Evolutionary conservation across 2,329 filamentous ascomycete species (phyloP).

Genomic region (Ascocoryne sarcoides): DNA sequence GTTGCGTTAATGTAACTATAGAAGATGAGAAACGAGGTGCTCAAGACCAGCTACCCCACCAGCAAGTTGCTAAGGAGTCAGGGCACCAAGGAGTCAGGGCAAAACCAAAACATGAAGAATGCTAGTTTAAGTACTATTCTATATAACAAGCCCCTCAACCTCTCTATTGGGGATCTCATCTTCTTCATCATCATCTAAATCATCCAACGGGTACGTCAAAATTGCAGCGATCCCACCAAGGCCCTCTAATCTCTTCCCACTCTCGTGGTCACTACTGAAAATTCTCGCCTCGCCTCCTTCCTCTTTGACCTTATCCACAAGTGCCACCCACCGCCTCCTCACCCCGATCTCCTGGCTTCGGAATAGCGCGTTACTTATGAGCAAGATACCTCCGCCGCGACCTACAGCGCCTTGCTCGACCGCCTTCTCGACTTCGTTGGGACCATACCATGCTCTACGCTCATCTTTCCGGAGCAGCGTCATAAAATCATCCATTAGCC

Average conservation of each 20-base stretch:
- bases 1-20: no score
- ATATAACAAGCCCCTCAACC: no score
- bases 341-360: conserved; percentile 69
- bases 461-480: conserved; percentile 74
- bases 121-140: no score
- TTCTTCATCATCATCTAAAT: conserved; percentile 63
- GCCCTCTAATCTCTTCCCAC: conserved; percentile 73
- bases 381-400: conserved; percentile 70
- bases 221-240: conserved; percentile 85
- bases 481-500: conserved; percentile 76
- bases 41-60: no score
- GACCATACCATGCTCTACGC: conserved; percentile 83
- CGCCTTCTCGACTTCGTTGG: conserved; percentile 70
- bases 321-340: conserved; percentile 69
- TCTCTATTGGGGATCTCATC: no score
- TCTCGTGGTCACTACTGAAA: conserved; percentile 91
- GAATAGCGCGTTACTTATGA: conserved; percentile 85
- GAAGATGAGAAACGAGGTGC: no score
- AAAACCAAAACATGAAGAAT: no score
- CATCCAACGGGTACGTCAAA: conserved; percentile 77
- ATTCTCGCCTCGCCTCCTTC: conserved; percentile 82
- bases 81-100: no score
- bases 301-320: conserved; percentile 82
- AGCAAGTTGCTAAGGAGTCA: no score
- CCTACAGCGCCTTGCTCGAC: conserved; percentile 84